A percentile compares a stretch with the other conserved stretches of the same genome.
These are phyloP conservation scores for Coemansia sp. DNA, from an alignment of 192 early-diverging fungal species.

Conservation along the genomic window DNA sequence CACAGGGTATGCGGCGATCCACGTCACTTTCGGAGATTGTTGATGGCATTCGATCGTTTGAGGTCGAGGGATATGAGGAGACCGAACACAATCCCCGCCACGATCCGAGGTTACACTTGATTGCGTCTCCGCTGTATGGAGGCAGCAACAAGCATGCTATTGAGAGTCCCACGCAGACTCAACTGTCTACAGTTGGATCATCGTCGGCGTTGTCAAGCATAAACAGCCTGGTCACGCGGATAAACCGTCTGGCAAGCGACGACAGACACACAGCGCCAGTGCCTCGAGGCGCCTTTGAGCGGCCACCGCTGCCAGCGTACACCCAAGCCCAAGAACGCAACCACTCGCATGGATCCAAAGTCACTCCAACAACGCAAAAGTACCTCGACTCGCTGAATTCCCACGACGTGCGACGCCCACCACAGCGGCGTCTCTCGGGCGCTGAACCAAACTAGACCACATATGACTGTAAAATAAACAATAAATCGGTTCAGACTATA, in stretches of 20 bases:
- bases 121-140: slow-evolving; percentile 12
- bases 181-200: background rate
- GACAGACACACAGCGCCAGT: background rate
- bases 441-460: background rate
- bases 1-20: slow-evolving; percentile 27
- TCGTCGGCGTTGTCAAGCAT: slow-evolving; percentile 22
- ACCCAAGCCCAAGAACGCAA: background rate
- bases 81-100: slow-evolving; percentile 25
- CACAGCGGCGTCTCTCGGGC: background rate
- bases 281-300: slow-evolving; percentile 12
- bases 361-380: slow-evolving; percentile 52
- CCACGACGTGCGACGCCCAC: slow-evolving; percentile 1
- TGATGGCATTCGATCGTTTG: slow-evolving; percentile 45
- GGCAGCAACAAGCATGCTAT: background rate
- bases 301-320: slow-evolving; percentile 32
- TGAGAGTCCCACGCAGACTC: slow-evolving; percentile 4
- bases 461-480: background rate
- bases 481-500: background rate
- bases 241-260: slow-evolving; percentile 34
- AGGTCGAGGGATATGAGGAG: slow-evolving; percentile 53
- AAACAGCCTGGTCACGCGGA: slow-evolving; percentile 34
- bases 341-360: slow-evolving; percentile 12
- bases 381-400: slow-evolving; percentile 41
- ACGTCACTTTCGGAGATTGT: slow-evolving; percentile 52
- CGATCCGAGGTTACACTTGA: slow-evolving; percentile 13